Conservation (phyloP, 2,329 filamentous ascomycete species). For the Dactylellina haptotyla region DNA sequence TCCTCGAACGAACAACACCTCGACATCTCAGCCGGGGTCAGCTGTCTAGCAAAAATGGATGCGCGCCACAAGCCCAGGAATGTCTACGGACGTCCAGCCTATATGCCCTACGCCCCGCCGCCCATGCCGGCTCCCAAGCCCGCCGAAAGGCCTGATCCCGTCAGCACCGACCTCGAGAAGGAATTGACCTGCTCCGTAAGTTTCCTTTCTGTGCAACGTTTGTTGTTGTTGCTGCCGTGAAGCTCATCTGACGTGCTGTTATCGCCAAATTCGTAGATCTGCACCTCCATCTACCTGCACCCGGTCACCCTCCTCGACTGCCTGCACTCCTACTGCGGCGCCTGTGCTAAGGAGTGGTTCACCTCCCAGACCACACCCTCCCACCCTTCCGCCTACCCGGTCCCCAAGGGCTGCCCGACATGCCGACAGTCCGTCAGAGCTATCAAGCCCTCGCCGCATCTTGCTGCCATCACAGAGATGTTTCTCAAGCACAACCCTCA, state of each 20-base stretch:
- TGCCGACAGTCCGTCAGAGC: slow-evolving; percentile 87
- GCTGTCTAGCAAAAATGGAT: slow-evolving; percentile 27
- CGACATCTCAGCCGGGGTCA: slow-evolving; percentile 14
- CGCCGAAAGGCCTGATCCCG: slow-evolving; percentile 32
- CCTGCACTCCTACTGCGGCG: slow-evolving; percentile 94
- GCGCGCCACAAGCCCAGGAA: slow-evolving; percentile 22
- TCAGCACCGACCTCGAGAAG: slow-evolving; percentile 74
- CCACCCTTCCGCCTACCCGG: slow-evolving; percentile 60
- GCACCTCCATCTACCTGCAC: slow-evolving; percentile 92
- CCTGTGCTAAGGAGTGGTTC: slow-evolving; percentile 97
- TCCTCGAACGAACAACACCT: not conserved
- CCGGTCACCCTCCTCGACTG: slow-evolving; percentile 91
- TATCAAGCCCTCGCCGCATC: slow-evolving; percentile 88
- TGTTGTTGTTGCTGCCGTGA: not conserved
- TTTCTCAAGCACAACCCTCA: slow-evolving; percentile 82
- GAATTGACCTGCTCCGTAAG: slow-evolving; percentile 94
- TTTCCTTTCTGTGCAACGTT: slow-evolving; percentile 56
- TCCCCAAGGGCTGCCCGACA: slow-evolving; percentile 84
- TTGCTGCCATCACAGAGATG: slow-evolving; percentile 90
- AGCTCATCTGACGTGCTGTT: slow-evolving; percentile 26
- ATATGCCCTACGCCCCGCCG: slow-evolving; percentile 6
- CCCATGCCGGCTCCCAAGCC: slow-evolving; percentile 32
- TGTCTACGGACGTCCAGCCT: slow-evolving; percentile 16
- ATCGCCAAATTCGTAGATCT: slow-evolving; percentile 73
- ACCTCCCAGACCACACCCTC: slow-evolving; percentile 68